Conservation (phyloP, 805 yeast species). For the Trichomonascus vanleenenianus region DNA sequence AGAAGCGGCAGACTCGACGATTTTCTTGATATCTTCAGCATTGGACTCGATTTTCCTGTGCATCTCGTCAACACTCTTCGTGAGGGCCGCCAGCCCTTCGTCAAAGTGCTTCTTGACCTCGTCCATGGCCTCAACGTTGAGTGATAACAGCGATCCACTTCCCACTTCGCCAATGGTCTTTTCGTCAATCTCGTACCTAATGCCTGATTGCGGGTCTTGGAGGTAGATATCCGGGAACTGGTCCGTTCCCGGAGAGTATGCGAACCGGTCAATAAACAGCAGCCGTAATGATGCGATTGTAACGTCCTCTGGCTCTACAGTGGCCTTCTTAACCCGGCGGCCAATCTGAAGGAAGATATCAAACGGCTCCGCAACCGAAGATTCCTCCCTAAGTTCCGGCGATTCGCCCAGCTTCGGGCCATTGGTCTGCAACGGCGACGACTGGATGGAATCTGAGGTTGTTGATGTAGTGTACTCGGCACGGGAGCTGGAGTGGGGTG, state of each 20-base stretch:
- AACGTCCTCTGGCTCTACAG: slow-evolving; percentile 21
- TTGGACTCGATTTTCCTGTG: slow-evolving; percentile 20
- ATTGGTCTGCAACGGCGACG: background rate
- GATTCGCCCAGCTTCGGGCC: background rate
- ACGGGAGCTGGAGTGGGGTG: slow-evolving; percentile 13
- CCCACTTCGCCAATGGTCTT: slow-evolving; percentile 47
- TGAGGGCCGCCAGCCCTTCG: slow-evolving; percentile 20
- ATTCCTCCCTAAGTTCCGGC: background rate
- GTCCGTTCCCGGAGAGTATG: slow-evolving; percentile 66
- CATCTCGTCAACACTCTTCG: slow-evolving; percentile 21
- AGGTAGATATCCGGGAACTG: slow-evolving; percentile 74
- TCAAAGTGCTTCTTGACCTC: slow-evolving; percentile 26
- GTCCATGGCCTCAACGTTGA: slow-evolving; percentile 41
- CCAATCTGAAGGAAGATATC: slow-evolving; percentile 30
- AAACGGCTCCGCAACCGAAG: background rate
- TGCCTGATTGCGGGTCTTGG: slow-evolving; percentile 48
- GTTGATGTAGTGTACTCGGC: slow-evolving; percentile 13
- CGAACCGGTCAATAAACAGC: slow-evolving; percentile 79
- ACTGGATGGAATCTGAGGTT: background rate
- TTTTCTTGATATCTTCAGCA: slow-evolving; percentile 14
- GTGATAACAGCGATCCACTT: slow-evolving; percentile 51
- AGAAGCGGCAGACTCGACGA: slow-evolving; percentile 9
- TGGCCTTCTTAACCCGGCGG: slow-evolving; percentile 25
- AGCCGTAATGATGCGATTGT: slow-evolving; percentile 40
- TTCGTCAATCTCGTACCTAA: slow-evolving; percentile 79